A percentile compares a stretch with the other conserved stretches of the same genome.
Conservation (phyloP, 306 rosid genomes). For the Parietaria judaica region DNA sequence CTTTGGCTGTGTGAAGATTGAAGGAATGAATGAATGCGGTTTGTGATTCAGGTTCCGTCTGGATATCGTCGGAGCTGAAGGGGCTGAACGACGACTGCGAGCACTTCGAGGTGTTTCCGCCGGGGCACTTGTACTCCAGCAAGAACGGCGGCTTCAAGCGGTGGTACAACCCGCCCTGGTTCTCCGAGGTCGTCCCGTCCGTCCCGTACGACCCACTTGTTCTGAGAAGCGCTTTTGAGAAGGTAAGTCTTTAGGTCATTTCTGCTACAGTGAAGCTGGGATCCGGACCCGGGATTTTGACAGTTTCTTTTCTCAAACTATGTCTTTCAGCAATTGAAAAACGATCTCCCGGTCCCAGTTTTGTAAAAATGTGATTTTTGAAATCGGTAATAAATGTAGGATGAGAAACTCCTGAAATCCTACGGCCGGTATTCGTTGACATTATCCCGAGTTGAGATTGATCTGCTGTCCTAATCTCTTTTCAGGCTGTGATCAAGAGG, state of each 20-base stretch:
- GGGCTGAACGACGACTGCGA: slow-evolving; percentile 88
- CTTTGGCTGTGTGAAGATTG: background rate
- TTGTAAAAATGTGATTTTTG: too few relatives aligned
- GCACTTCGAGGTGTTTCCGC: slow-evolving; percentile 78
- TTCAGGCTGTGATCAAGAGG: slow-evolving; percentile 87
- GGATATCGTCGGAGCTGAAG: slow-evolving; percentile 87
- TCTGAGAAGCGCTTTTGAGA: slow-evolving; percentile 67
- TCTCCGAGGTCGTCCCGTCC: slow-evolving; percentile 74
- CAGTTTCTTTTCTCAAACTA: too few relatives aligned
- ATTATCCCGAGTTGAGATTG: background rate
- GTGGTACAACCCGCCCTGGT: slow-evolving; percentile 95
- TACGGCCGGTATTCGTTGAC: too few relatives aligned
- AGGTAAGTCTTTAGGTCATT: slow-evolving; percentile 23
- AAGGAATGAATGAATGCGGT: background rate
- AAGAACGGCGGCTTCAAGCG: slow-evolving; percentile 55
- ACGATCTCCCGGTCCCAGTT: too few relatives aligned
- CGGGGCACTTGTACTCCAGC: slow-evolving; percentile 94
- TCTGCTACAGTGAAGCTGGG: too few relatives aligned
- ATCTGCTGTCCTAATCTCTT: background rate
- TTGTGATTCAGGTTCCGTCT: slow-evolving; percentile 57
- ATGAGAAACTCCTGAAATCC: too few relatives aligned
- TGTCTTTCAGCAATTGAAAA: too few relatives aligned
- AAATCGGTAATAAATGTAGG: too few relatives aligned
- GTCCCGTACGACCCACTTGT: slow-evolving; percentile 80
- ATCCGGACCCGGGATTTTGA: too few relatives aligned